Base-by-base conservation (phyloP, 2,329 filamentous ascomycete genomes). In the Fusarium falciforme region DNA sequence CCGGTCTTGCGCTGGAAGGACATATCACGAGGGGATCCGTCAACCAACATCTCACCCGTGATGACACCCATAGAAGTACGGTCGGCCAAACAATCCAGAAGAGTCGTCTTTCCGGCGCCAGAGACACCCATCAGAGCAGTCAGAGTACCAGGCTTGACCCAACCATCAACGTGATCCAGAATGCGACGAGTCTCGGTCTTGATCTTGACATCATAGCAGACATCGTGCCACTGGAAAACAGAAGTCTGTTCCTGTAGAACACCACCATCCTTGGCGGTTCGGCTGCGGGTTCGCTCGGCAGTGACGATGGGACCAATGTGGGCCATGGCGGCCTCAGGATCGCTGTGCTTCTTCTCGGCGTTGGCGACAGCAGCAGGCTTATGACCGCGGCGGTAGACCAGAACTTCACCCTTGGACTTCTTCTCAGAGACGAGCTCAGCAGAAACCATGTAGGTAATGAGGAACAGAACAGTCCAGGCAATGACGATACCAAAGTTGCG, bases 1-100 rank as follows among this genome's bases (percentile, higher is more conserved):
- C 95, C 95, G 0, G 94, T 97, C 84, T 96, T 96, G 74, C 95
- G 93, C 82, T 97, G 95, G 88, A 98, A 98, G 0, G 93, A 94
- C 49, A 88, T 88, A 75, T 97, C 94, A 55, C 93, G 90, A 31
- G 90, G 91, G 40, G 86, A 87, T 33, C 89, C 89, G 68, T 91
- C 87, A 14, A 91, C 88, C 12, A 90, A 82, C 92, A 97, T 96
- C 76, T 96, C 92, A 63, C 95, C 95, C 8, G 90, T 91, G 57
- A 98, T 94, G 20, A 97, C 92, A 83, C 95, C 95, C 91, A 96
- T 96, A 1, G 93, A 95, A 12, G 93, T 93, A 80, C 95, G 92
- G 68, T 93, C 93, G 54, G 95, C 95, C 73, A 98, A 87, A 38
- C 94, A 93, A 82, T 98, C 94, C 35, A 98, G 85, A 31, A 98